Evolutionary conservation across 164 flowering plant genomes (phyloP).

Genomic region (Nelumbo lutea): DNA sequence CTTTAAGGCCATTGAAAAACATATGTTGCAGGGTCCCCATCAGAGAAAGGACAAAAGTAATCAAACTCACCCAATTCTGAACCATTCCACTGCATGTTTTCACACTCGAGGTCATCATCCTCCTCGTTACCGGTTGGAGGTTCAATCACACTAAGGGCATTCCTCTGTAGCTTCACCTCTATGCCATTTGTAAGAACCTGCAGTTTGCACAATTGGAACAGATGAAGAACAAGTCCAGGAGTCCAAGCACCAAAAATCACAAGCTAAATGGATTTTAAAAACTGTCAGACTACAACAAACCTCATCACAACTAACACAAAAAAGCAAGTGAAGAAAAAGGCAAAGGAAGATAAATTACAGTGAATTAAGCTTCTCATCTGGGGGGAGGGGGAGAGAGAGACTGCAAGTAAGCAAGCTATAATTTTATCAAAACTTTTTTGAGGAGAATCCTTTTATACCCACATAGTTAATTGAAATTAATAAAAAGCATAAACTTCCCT

Average conservation of each 20-base stretch:
- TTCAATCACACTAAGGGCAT: constrained; percentile 94
- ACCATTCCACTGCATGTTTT: constrained; percentile 62
- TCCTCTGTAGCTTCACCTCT: constrained; percentile 96
- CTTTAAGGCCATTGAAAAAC: background rate
- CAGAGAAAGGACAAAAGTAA: background rate
- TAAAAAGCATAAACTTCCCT: too few relatives aligned
- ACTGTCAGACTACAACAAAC: background rate
- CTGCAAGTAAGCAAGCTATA: too few relatives aligned
- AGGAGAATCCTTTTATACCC: too few relatives aligned
- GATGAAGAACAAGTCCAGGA: constrained; percentile 3
- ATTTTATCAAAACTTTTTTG: too few relatives aligned
- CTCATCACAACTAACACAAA: background rate
- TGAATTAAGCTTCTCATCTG: background rate
- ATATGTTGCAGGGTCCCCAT: background rate
- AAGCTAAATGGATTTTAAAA: background rate
- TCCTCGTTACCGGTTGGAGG: constrained; percentile 91
- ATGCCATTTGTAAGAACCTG: constrained; percentile 97
- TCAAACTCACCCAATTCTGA: constrained; percentile 60
- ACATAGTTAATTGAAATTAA: too few relatives aligned
- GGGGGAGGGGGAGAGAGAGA: background rate
- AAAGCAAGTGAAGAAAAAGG: background rate
- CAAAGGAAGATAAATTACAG: background rate
- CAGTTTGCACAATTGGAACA: background rate
- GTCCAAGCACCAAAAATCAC: background rate
- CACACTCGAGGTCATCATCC: constrained; percentile 77